These are phyloP conservation scores for Xylariaceae sp. DNA, from an alignment of 2,329 filamentous ascomycete genomes.

Conservation along the genomic window DNA sequence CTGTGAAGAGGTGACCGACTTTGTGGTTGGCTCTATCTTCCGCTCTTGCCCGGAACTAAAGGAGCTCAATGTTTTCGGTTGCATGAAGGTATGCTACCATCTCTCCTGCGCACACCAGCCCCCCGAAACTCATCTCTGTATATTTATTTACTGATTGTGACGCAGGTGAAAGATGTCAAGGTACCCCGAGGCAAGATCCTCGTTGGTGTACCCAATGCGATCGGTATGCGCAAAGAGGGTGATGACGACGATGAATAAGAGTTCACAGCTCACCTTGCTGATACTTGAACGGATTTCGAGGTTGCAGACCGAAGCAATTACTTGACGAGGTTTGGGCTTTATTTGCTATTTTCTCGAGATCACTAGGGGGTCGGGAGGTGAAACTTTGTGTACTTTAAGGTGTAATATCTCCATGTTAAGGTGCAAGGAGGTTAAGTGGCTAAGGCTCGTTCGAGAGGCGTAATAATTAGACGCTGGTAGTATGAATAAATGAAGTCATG, in stretches of 20 bases:
- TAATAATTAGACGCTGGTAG: no score
- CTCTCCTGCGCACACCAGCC: not conserved
- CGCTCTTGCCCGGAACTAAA: conserved; percentile 57
- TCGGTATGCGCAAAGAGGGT: conserved; percentile 41
- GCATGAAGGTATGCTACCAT: conserved; percentile 52
- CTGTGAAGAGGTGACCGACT: conserved; percentile 63
- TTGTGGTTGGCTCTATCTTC: conserved; percentile 61
- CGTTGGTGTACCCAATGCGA: conserved; percentile 39
- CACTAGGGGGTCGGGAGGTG: no score
- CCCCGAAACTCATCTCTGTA: not conserved
- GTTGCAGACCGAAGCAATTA: not conserved
- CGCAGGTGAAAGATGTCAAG: conserved; percentile 34
- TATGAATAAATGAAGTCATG: no score
- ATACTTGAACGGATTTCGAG: not conserved
- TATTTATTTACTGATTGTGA: not conserved
- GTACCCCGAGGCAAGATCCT: conserved; percentile 41
- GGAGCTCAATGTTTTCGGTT: conserved; percentile 60
- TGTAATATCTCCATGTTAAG: no score
- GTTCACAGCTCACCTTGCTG: not conserved
- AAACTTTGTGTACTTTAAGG: no score
- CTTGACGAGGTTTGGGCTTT: not conserved
- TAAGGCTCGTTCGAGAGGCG: no score
- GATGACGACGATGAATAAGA: conserved; percentile 22
- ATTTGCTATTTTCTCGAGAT: not conserved
- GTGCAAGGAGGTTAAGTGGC: no score